Evolutionary conservation across 179 eudicot genomes (phyloP).

Genomic region (Spinacia oleracea): DNA sequence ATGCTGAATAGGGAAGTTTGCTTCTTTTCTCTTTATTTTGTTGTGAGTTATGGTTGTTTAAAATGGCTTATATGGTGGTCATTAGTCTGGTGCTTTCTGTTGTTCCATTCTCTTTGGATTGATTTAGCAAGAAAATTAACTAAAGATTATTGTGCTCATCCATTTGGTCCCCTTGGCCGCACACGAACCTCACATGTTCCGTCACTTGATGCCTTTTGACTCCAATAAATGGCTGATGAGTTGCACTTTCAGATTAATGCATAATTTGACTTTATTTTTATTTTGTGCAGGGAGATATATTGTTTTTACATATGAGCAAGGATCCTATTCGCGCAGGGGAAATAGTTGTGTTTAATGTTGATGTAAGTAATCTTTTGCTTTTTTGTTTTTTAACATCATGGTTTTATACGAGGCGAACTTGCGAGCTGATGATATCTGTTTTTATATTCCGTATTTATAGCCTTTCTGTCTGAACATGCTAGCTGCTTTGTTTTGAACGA

Average conservation of each 20-base stretch:
- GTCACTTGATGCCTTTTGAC: background rate
- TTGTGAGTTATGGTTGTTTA: background rate
- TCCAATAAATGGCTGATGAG: background rate
- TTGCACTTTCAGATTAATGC: background rate
- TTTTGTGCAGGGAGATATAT: conserved; percentile 79
- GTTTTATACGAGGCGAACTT: conserved; percentile 1
- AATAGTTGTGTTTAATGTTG: conserved; percentile 92
- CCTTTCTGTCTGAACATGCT: background rate
- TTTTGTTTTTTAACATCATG: background rate
- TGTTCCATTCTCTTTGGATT: background rate
- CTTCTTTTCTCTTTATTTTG: background rate
- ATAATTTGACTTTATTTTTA: conserved; percentile 9
- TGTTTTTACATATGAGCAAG: conserved; percentile 93
- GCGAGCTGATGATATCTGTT: background rate
- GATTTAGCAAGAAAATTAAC: conserved; percentile 6
- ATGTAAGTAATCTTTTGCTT: conserved; percentile 50
- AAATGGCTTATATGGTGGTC: background rate
- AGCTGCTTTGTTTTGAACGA: background rate
- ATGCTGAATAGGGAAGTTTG: background rate
- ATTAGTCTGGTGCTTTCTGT: background rate
- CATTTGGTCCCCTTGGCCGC: background rate
- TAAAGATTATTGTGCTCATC: background rate
- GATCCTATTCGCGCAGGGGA: conserved; percentile 98
- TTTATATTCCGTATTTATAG: background rate
- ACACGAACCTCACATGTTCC: background rate